Evolutionary conservation across 1,284 basidiomycete genomes (phyloP).

Genomic region (Moesziomyces parantarcticus): DNA sequence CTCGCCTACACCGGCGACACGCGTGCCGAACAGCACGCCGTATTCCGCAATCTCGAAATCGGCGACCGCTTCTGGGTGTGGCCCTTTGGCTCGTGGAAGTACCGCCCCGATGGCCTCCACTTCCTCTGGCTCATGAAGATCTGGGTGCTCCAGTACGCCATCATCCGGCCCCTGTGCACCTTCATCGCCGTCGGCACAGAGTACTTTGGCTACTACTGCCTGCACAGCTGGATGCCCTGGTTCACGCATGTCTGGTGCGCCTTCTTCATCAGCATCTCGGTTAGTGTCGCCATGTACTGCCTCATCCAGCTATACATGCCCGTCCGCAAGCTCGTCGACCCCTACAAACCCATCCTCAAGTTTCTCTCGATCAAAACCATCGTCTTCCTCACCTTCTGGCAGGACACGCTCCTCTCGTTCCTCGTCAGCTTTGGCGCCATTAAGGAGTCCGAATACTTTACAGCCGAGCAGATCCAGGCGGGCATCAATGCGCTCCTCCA

Average conservation of each 20-base stretch:
- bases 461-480: conserved; percentile 79
- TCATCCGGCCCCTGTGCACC: conserved; percentile 76
- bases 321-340: conserved; percentile 73
- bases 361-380: conserved; percentile 77
- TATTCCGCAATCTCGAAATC: conserved; percentile 72
- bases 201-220: conserved; percentile 77
- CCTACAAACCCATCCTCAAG: conserved; percentile 77
- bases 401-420: conserved; percentile 75
- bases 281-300: conserved; percentile 82
- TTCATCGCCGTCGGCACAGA: conserved; percentile 76
- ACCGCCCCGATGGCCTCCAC: conserved; percentile 74
- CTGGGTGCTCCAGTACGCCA: conserved; percentile 82
- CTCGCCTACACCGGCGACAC: conserved; percentile 78
- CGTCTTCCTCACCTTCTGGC: conserved; percentile 84
- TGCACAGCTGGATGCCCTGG: conserved; percentile 76
- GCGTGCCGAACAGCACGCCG: conserved; percentile 74
- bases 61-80: conserved; percentile 75
- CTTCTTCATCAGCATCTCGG: conserved; percentile 76
- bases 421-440: conserved; percentile 76
- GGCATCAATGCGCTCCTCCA: conserved; percentile 78
- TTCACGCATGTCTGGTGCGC: conserved; percentile 76
- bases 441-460: conserved; percentile 74
- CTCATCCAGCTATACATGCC: conserved; percentile 79
- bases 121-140: conserved; percentile 82
- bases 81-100: conserved; percentile 75